Conservation (phyloP, 345 rosid genomes). For the Passiflora organensis region DNA sequence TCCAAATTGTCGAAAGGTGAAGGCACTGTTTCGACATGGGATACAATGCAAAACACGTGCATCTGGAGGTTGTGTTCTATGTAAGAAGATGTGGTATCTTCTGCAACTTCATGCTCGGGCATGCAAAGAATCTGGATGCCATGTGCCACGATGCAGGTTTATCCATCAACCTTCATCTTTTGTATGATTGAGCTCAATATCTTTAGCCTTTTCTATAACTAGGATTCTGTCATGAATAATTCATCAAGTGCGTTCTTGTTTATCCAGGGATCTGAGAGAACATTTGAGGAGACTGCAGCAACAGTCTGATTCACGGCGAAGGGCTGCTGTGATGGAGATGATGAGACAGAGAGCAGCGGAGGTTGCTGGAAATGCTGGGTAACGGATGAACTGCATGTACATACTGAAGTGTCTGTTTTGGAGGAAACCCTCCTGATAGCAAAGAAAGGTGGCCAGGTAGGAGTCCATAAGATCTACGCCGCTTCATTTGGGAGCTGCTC, state of each 20-base stretch:
- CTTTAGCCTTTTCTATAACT: too few relatives aligned
- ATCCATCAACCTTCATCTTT: too few relatives aligned
- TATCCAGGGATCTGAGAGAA: constrained; percentile 83
- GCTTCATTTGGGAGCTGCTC: constrained; percentile 23
- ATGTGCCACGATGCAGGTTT: constrained; percentile 45
- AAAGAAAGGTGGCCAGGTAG: constrained; percentile 17
- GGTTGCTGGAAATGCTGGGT: constrained; percentile 77
- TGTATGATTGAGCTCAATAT: not conserved
- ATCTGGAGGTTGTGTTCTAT: constrained; percentile 23
- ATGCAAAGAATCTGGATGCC: constrained; percentile 33
- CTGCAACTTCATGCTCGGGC: constrained; percentile 26
- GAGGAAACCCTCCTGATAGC: constrained; percentile 10
- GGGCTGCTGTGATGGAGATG: constrained; percentile 99
- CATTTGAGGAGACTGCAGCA: constrained; percentile 91
- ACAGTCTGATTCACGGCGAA: constrained; percentile 95
- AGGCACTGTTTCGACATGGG: constrained; percentile 32
- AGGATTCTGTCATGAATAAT: not conserved
- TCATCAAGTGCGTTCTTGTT: constrained; percentile 13
- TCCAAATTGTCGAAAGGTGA: constrained; percentile 32
- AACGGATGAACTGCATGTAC: constrained; percentile 24
- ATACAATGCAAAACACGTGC: constrained; percentile 22
- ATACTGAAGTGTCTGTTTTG: constrained; percentile 28
- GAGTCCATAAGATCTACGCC: constrained; percentile 25
- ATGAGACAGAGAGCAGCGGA: constrained; percentile 99
- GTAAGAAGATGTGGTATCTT: constrained; percentile 23